Conservation (phyloP, 225 moss, liverwort and hornwort species). For the Pseudisothecium myosuroides region DNA sequence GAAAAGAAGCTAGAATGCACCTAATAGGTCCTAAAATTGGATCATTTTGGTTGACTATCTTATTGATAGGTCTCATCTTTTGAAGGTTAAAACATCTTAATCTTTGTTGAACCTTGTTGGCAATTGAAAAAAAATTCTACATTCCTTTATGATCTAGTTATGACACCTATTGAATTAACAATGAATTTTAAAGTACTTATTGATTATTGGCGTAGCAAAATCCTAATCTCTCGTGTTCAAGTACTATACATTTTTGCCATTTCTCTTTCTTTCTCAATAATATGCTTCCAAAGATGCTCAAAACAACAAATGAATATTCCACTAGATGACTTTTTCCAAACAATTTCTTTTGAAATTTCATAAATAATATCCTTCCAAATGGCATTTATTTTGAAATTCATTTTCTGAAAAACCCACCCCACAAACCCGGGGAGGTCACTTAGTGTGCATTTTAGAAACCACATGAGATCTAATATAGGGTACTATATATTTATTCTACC, state of each 20-base stretch:
- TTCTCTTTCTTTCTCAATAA: no score
- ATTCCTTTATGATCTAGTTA: background rate
- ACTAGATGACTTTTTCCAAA: background rate
- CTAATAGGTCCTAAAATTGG: no score
- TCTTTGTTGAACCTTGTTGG: background rate
- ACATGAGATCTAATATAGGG: no score
- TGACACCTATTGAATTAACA: background rate
- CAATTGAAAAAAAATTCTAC: background rate
- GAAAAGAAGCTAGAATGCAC: background rate
- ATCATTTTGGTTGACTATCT: fast-evolving
- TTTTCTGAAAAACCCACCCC: fast-evolving
- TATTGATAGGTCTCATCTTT: background rate
- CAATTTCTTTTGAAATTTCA: no score
- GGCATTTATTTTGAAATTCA: background rate
- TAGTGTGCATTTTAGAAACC: no score
- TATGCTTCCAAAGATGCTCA: background rate
- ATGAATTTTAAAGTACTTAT: no score
- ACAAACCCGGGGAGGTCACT: no score
- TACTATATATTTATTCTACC: no score
- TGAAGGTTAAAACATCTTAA: background rate
- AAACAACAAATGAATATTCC: background rate
- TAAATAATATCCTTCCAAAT: fast-evolving
- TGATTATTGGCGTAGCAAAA: fast-evolving
- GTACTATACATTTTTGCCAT: fast-evolving
- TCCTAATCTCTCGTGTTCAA: background rate